Evolutionary conservation across 768 basidiomycete genomes (phyloP), one percentile per base, ranked within the genome.

Genomic region (Tricholoma furcatifolium): DNA sequence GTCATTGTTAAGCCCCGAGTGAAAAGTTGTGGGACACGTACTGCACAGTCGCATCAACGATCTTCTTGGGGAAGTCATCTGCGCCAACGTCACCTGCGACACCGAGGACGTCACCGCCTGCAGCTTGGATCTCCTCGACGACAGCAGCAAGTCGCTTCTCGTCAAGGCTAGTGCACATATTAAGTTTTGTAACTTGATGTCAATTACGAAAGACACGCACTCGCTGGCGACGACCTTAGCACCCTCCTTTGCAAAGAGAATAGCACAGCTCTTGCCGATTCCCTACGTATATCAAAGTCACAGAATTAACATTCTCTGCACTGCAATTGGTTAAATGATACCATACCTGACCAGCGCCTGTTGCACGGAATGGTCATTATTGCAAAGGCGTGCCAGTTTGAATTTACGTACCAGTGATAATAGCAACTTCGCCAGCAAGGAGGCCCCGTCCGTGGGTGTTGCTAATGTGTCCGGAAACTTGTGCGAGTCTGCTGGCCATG

Each of bases 201-300:
- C 46, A 21, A 11, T 39, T 30, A n/a, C 3, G 32, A 45, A 32
- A 17, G 23, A 12, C 24, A 69, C 78, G 51, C 59, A 91, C 86
- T 93, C 91, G 78, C 85, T 84, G 46, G 87, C 85, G 58, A 93
- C 89, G 46, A 93, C 84, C 65, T 88, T 93, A 14, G 91, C 91
- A 15, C 91, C 91, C 65, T 93, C 91, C 56, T 83, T 84, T 4
- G 90, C 87, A 60, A 91, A 93, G 38, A 90, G 74, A 30, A 92
- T 70, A 1, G 91, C 91, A 35, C 80, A 76, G 27, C 85, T 82
- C 42, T 79, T 79, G 3, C 91, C 91, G 53, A 93, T 93, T 57
- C 91, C 91, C 84, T 93, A 60, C 21, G 38, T 43, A 48, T 40
- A 18, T 43, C 27, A 11, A 35, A 6, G 17, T 15, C 17, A 24